These are phyloP conservation scores for Bonia amplexicaulis DNA, from an alignment of 176 grass and related monocot genomes.

Conservation along the genomic window DNA sequence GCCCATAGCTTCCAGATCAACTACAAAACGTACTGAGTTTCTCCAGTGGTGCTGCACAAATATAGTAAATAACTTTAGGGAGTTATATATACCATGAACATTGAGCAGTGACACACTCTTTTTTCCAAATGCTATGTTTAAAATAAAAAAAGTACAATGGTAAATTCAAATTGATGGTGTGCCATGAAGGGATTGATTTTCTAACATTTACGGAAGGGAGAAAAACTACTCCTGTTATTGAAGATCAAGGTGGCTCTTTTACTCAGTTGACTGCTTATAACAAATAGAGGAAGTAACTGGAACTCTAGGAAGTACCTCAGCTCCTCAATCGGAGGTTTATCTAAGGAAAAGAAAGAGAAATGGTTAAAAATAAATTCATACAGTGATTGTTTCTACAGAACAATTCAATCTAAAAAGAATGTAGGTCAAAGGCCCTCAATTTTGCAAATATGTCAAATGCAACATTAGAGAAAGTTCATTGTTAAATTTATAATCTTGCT, in stretches of 20 bases:
- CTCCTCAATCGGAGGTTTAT: conserved; percentile 74
- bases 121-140: too few species aligned
- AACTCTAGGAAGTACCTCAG: conserved; percentile 71
- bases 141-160: too few species aligned
- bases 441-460: background rate
- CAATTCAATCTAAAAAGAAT: background rate
- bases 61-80: conserved; percentile 15
- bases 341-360: conserved; percentile 32
- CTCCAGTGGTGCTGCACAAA: conserved; percentile 80
- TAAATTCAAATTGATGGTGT: too few species aligned
- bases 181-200: too few species aligned
- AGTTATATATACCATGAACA: background rate
- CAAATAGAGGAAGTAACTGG: conserved; percentile 13
- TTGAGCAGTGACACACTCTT: background rate
- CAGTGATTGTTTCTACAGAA: background rate
- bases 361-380: background rate
- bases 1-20: conserved; percentile 96
- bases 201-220: background rate
- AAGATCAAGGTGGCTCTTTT: background rate
- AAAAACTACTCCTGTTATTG: too few species aligned
- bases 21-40: conserved; percentile 58
- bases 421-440: background rate
- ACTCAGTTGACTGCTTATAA: too few species aligned
- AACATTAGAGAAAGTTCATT: too few species aligned
- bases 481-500: too few species aligned